Conservation (phyloP, 2,329 filamentous ascomycete species). For the Allantophomopsis cytisporea region DNA sequence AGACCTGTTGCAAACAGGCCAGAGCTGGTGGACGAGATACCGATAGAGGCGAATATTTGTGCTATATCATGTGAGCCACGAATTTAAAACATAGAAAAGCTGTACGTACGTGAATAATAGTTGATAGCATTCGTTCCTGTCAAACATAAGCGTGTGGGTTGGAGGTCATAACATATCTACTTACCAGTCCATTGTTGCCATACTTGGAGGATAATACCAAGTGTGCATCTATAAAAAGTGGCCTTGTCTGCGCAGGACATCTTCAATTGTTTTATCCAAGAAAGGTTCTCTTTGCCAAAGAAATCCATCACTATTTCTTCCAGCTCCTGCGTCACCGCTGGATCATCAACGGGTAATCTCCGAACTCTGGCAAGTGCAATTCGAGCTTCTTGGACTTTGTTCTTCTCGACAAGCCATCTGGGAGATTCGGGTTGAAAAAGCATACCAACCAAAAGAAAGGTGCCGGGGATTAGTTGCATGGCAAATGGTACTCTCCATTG, state of each 20-base stretch:
- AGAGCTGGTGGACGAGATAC: neutral
- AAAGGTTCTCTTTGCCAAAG: neutral
- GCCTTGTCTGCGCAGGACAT: neutral
- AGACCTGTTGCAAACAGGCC: conserved; percentile 1
- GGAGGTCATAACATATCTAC: no score
- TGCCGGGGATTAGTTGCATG: conserved; percentile 42
- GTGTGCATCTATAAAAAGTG: neutral
- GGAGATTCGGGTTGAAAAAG: conserved; percentile 42
- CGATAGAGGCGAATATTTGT: conserved; percentile 6
- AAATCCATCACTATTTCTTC: neutral
- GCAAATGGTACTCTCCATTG: conserved; percentile 23
- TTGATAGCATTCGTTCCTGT: neutral
- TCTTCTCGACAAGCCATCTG: conserved; percentile 37
- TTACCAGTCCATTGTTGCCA: neutral
- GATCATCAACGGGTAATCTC: neutral
- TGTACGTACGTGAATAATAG: neutral
- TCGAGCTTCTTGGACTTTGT: conserved; percentile 6
- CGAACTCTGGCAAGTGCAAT: neutral
- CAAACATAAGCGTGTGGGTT: no score
- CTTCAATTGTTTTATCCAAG: neutral
- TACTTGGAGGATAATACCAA: neutral
- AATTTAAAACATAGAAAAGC: no score
- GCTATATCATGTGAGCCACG: neutral
- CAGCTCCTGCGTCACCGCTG: neutral
- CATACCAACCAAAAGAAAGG: conserved; percentile 33